Evolutionary conservation across 75 land plant genomes (phyloP), one percentile per base, ranked within the genome.

Genomic region (Cupressus sempervirens): DNA sequence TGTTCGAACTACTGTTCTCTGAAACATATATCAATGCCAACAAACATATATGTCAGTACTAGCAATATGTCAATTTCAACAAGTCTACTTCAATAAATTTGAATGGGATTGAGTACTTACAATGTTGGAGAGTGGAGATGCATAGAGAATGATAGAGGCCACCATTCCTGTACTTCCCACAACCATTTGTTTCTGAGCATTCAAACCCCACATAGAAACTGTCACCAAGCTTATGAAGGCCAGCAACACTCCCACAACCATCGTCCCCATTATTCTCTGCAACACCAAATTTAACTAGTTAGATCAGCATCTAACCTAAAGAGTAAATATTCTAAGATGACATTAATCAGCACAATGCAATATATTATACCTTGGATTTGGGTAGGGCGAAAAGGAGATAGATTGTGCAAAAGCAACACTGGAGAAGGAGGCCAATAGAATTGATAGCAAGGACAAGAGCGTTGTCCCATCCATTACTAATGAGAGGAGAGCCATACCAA

Each of bases 401-500:
- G 41, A 93, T 91, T 75, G 73, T 7, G 15, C 93, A 85, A 92
- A 90, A 94, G 81, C 90, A 85, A 29, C 83, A 20, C 89, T 94
- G 92, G 34, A 94, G 84, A 30, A 90, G 74, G 43, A 90, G 84
- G 11, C 94, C 94, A n/a, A 90, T 40, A 58, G 89, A 93, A 81
- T 94, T 93, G 84, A 94, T 91, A 85, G 91, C 91, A 58, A 93
- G 58, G 23, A 94, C 82, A 26, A 88, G 90, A 46, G 91, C 82
- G 74, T 90, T 91, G 80, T 93, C 89, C 93, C 91, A 91, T 38
- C 82, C 82, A 23, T 80, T n/a, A 82, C 92, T 94, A 23, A 93
- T 91, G 9, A 93, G 76, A 5, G 96, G 96, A 76, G 89, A 67
- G 30, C 93, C 93, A 80, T 94, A 94, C 90, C 90, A 92, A 70